Evolutionary conservation across 768 basidiomycete species (phyloP).

Genomic region (Scleroderma citrinum): DNA sequence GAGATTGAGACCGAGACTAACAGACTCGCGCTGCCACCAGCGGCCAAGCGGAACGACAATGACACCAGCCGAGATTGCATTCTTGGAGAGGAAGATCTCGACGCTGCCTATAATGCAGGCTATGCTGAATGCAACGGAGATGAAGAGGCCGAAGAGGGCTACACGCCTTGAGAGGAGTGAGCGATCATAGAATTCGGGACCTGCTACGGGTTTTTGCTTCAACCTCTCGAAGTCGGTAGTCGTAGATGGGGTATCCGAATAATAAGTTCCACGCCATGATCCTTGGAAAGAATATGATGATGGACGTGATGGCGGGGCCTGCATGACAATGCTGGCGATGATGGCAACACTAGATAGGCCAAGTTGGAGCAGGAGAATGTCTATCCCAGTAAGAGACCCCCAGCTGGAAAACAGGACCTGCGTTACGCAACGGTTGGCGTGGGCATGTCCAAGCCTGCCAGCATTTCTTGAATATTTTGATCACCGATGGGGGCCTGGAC

Average conservation of each 20-base stretch:
- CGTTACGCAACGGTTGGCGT: too few species aligned
- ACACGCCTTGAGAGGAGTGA: constrained; percentile 19
- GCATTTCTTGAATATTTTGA: too few species aligned
- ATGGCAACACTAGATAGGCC: too few species aligned
- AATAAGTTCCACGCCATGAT: not conserved
- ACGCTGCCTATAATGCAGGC: constrained; percentile 20
- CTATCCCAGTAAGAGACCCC: too few species aligned
- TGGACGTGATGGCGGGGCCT: not conserved
- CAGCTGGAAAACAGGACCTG: too few species aligned
- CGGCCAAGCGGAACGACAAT: constrained; percentile 14
- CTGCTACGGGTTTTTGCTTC: constrained; percentile 15
- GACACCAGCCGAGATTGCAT: constrained; percentile 19
- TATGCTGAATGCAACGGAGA: constrained; percentile 16
- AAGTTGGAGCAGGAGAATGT: too few species aligned
- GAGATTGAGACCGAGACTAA: constrained; percentile 22
- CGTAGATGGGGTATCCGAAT: constrained; percentile 3
- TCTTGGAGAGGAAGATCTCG: constrained; percentile 18
- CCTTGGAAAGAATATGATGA: not conserved
- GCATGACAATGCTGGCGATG: not conserved
- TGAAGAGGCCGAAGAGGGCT: constrained; percentile 19
- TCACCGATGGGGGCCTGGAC: too few species aligned
- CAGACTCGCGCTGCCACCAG: constrained; percentile 12
- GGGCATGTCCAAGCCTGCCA: too few species aligned
- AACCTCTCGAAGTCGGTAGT: constrained; percentile 17
- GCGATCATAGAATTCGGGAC: constrained; percentile 25